These are phyloP conservation scores for Aspergillus campestris DNA, from an alignment of 495 filamentous ascomycete species.

Conservation along the genomic window DNA sequence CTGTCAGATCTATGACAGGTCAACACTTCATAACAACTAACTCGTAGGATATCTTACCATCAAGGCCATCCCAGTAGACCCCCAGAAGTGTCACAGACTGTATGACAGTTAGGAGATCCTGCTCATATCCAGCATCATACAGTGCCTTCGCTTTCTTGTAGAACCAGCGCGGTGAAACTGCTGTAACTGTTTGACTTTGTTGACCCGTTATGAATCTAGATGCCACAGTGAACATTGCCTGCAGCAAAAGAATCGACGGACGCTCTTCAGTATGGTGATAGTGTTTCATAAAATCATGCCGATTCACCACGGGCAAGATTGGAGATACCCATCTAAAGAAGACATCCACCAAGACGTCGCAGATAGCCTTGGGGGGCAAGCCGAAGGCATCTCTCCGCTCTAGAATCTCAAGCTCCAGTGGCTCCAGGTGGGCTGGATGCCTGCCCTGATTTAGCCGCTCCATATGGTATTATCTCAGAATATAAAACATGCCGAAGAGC, in stretches of 20 bases:
- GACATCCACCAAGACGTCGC: slow-evolving; percentile 76
- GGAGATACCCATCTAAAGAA: slow-evolving; percentile 89
- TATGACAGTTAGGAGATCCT: slow-evolving; percentile 83
- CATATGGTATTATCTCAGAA: too few species aligned
- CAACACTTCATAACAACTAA: not conserved
- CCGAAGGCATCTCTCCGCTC: slow-evolving; percentile 79
- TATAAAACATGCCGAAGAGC: too few species aligned
- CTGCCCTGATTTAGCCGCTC: too few species aligned
- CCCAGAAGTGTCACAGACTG: slow-evolving; percentile 83
- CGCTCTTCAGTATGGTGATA: slow-evolving; percentile 79
- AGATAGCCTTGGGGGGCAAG: slow-evolving; percentile 66
- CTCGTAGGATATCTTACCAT: slow-evolving; percentile 39
- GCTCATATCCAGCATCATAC: slow-evolving; percentile 91
- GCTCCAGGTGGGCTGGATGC: slow-evolving; percentile 45
- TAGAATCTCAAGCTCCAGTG: slow-evolving; percentile 80
- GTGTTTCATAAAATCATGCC: slow-evolving; percentile 72
- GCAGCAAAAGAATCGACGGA: slow-evolving; percentile 74
- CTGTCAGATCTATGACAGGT: slow-evolving; percentile 61
- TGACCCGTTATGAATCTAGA: slow-evolving; percentile 79
- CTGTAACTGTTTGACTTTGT: slow-evolving; percentile 79
- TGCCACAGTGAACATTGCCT: slow-evolving; percentile 76
- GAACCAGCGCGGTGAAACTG: slow-evolving; percentile 79
- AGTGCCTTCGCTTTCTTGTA: slow-evolving; percentile 88
- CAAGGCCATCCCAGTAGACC: slow-evolving; percentile 92
- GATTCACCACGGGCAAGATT: slow-evolving; percentile 78